Evolutionary conservation across 2,329 filamentous ascomycete species (phyloP).

Genomic region (Trichoderma endophyticum): DNA sequence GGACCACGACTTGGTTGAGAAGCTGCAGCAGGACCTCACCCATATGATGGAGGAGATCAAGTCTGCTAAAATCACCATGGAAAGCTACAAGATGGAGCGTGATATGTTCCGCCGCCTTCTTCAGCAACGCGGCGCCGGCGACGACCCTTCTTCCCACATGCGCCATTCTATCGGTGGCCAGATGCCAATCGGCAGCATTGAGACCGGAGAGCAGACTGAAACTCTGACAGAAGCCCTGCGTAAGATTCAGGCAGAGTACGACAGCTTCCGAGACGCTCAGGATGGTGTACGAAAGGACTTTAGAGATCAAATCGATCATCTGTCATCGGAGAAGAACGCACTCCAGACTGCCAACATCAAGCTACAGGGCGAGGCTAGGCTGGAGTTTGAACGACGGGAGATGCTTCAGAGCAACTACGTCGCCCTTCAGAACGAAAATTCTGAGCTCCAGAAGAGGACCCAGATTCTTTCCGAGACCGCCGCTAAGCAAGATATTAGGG

Average conservation of each 20-base stretch:
- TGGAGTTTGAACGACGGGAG: conserved; percentile 80
- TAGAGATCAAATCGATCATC: conserved; percentile 76
- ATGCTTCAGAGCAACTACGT: conserved; percentile 86
- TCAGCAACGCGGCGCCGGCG: conserved; percentile 61
- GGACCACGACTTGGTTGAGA: conserved; percentile 69
- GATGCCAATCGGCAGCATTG: conserved; percentile 56
- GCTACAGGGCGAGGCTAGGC: conserved; percentile 73
- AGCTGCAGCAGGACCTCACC: conserved; percentile 67
- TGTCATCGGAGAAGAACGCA: conserved; percentile 77
- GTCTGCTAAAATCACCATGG: conserved; percentile 76
- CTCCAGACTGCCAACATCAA: conserved; percentile 81
- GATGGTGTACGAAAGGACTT: conserved; percentile 76
- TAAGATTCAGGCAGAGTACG: conserved; percentile 85
- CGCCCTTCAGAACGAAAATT: conserved; percentile 80
- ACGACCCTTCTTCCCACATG: conserved; percentile 65
- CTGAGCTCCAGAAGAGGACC: conserved; percentile 79
- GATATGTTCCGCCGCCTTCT: conserved; percentile 97
- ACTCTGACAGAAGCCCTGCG: conserved; percentile 73
- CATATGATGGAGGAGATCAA: conserved; percentile 80
- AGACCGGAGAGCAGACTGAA: conserved; percentile 54
- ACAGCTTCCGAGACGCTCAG: conserved; percentile 83
- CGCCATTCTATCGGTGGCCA: conserved; percentile 66
- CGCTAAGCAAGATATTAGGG: conserved; percentile 84
- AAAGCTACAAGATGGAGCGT: conserved; percentile 91
- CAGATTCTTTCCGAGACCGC: conserved; percentile 75